Percentiles rank a stretch among this genome's conserved stretches.
Evolutionary conservation across 441 rosid genomes (phyloP).

Genomic region (Gossypium schwendimanii): DNA sequence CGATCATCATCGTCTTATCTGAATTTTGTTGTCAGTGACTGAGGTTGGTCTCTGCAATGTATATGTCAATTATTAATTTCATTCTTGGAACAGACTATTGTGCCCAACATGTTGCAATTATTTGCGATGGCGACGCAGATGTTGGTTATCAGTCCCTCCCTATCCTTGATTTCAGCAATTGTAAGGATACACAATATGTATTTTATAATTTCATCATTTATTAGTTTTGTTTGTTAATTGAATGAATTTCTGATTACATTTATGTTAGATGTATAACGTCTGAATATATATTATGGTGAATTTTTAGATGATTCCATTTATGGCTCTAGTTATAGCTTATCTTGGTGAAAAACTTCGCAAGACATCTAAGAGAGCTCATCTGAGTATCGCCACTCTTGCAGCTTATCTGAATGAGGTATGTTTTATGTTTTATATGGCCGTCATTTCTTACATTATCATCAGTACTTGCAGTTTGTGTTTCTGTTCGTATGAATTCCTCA

Average conservation of each 20-base stretch:
- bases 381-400: conserved; percentile 64
- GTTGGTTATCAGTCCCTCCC: conserved; percentile 70
- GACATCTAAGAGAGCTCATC: conserved; percentile 65
- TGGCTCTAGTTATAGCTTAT: conserved; percentile 56
- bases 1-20: background rate
- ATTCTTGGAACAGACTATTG: conserved; percentile 49
- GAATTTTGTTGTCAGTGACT: background rate
- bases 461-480: background rate
- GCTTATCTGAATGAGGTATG: conserved; percentile 77
- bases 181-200: conserved; percentile 28
- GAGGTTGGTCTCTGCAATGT: background rate
- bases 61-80: conserved; percentile 8
- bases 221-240: background rate
- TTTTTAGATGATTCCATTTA: conserved; percentile 62
- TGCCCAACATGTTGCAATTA: conserved; percentile 69
- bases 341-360: conserved; percentile 67
- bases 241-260: background rate
- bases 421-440: background rate
- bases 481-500: conserved; percentile 2
- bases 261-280: background rate
- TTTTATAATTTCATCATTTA: background rate
- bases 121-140: conserved; percentile 74
- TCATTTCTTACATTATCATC: background rate
- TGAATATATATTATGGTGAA: conserved; percentile 4
- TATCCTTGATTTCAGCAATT: conserved; percentile 66